These are phyloP conservation scores for Wickerhamiella cacticola DNA, from an alignment of 805 yeast genomes.

Conservation along the genomic window DNA sequence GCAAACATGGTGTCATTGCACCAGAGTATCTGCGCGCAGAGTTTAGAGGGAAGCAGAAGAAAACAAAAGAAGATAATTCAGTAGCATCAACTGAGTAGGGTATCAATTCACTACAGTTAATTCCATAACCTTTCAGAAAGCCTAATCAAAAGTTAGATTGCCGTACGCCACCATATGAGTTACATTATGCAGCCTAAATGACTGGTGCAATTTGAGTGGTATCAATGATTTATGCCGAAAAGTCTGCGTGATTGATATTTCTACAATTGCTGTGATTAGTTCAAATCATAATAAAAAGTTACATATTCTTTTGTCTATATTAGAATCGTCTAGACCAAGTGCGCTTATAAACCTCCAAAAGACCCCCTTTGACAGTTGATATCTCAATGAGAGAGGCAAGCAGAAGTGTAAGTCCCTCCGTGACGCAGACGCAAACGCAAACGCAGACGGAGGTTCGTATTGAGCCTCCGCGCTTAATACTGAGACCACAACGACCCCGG, in stretches of 20 bases:
- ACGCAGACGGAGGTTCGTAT: neutral
- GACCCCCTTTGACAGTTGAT: neutral
- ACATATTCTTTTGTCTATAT: too few relatives aligned
- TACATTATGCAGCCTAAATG: neutral
- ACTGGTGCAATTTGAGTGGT: too few relatives aligned
- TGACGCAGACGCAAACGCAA: neutral
- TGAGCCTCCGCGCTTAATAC: slow-evolving; percentile 2
- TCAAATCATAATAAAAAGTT: too few relatives aligned
- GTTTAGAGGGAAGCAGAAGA: neutral
- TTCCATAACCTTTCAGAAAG: neutral
- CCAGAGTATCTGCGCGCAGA: slow-evolving; percentile 32
- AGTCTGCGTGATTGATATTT: too few relatives aligned
- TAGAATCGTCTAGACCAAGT: too few relatives aligned
- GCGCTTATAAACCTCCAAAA: neutral
- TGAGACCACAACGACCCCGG: slow-evolving; percentile 2
- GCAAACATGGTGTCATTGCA: slow-evolving; percentile 45
- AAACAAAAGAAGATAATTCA: neutral
- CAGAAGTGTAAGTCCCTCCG: neutral
- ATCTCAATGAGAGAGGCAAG: neutral
- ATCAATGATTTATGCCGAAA: too few relatives aligned
- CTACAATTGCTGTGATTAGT: too few relatives aligned
- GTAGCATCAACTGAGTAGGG: too few relatives aligned
- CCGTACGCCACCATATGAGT: neutral
- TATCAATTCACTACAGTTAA: neutral
- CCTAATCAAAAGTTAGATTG: too few relatives aligned